Evolutionary conservation across 2,329 filamentous ascomycete genomes (phyloP), one percentile per base, ranked within the genome.

Genomic region (Triangularia verruculosa): DNA sequence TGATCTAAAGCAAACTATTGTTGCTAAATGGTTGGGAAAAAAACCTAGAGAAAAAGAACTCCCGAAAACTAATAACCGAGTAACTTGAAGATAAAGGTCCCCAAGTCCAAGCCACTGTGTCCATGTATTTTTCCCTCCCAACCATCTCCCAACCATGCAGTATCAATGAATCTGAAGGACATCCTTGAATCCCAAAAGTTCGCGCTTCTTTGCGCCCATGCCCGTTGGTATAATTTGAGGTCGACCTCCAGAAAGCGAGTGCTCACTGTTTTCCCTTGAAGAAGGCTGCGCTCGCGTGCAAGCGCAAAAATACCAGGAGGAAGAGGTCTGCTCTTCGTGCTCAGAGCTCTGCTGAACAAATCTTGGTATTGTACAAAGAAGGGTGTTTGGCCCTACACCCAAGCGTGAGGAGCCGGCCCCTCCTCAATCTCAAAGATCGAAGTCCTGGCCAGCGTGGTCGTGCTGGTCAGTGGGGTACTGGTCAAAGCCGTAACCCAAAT

Each of bases 391-490:
- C 39, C 39, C 39, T 2, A 12, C 17, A 20, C 39, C n/a, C 39
- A 47, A 47, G n/a, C n/a, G n/a, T 22, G 3, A 9, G 11, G n/a
- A 17, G 39, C n/a, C n/a, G 9, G 6, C 39, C 39, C 39, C 20
- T 47, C 39, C n/a, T 47, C 39, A 1, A 47, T 20, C 39, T 69
- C 61, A 70, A 47, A 70, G 61, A 25, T 67, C 68, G 13, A 68
- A 69, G 15, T 68, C 62, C 5, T 64, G 61, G n/a, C 64, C 62
- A 13, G 57, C 61, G n/a, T 54, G 57, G 8, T 67, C 66, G 34
- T 69, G 63, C 17, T 62, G 61, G 25, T 69, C 66, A 30, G 64
- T 30, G 1, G 55, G 25, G 54, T 67, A 70, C 11, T 64, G 43
- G 27, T 39, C 30, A 25, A 64, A 70, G 11, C 55, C 28, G 27